Conservation (phyloP, 345 rosid species). For the Rhodamnia rubescens region DNA sequence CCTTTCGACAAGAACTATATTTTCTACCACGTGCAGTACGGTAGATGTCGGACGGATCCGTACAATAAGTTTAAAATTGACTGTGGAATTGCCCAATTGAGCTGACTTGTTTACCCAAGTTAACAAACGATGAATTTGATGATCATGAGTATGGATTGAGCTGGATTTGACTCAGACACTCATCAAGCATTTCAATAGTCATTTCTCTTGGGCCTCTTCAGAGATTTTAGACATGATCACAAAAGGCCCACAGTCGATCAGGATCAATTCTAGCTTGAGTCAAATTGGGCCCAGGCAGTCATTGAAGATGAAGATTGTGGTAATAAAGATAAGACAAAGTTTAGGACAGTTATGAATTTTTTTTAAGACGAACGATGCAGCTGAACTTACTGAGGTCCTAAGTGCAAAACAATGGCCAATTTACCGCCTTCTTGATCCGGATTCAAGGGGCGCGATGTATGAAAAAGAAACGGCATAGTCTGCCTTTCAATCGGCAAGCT, state of each 20-base stretch:
- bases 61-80: background rate
- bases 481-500: background rate
- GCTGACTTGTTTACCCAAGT: background rate
- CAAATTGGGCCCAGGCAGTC: background rate
- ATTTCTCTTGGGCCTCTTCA: background rate
- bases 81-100: background rate
- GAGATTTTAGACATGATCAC: background rate
- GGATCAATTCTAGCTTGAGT: background rate
- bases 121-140: background rate
- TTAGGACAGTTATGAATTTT: background rate
- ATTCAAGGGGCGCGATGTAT: accelerated
- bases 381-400: background rate
- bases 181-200: background rate
- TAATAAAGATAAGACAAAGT: too few relatives aligned
- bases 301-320: background rate
- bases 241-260: background rate
- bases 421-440: background rate
- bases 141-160: background rate
- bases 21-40: background rate
- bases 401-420: background rate
- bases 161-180: background rate
- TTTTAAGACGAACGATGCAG: background rate
- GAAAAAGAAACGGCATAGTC: background rate
- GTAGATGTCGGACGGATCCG: background rate
- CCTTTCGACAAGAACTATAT: background rate